Conservation (phyloP, 192 early-diverging fungal species). For the Coemansia sp. region DNA sequence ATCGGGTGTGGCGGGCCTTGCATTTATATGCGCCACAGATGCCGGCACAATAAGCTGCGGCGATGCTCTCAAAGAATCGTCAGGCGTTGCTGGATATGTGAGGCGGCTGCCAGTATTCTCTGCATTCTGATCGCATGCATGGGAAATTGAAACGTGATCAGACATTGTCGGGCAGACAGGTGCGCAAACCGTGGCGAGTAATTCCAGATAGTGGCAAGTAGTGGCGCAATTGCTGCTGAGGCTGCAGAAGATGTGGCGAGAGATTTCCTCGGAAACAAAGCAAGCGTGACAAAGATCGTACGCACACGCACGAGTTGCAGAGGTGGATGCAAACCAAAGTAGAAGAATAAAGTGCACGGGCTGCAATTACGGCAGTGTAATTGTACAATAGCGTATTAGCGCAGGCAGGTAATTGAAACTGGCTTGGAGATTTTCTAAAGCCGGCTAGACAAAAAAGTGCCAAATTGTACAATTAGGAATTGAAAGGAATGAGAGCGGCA, state of each 20-base stretch:
- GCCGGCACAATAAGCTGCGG: slow-evolving; percentile 15
- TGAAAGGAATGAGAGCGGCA: background rate
- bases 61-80: slow-evolving; percentile 21
- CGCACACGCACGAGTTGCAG: background rate
- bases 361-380: background rate
- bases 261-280: background rate
- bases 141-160: slow-evolving; percentile 12
- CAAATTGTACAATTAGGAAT: slow-evolving; percentile 28
- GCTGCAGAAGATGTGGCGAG: background rate
- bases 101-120: slow-evolving; percentile 9
- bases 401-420: background rate
- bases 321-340: slow-evolving; percentile 3
- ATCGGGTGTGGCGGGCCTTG: slow-evolving; percentile 3
- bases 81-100: slow-evolving; percentile 20
- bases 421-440: background rate
- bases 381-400: slow-evolving; percentile 4
- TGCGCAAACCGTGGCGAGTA: background rate
- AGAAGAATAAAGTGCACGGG: background rate
- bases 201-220: background rate
- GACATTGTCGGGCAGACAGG: slow-evolving; percentile 13
- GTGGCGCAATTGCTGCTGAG: background rate
- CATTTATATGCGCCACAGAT: slow-evolving; percentile 47
- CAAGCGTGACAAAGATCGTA: background rate
- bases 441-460: background rate
- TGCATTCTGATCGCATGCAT: slow-evolving; percentile 46